These are phyloP conservation scores for Echria macrotheca DNA, from an alignment of 495 filamentous ascomycete species.

Conservation along the genomic window DNA sequence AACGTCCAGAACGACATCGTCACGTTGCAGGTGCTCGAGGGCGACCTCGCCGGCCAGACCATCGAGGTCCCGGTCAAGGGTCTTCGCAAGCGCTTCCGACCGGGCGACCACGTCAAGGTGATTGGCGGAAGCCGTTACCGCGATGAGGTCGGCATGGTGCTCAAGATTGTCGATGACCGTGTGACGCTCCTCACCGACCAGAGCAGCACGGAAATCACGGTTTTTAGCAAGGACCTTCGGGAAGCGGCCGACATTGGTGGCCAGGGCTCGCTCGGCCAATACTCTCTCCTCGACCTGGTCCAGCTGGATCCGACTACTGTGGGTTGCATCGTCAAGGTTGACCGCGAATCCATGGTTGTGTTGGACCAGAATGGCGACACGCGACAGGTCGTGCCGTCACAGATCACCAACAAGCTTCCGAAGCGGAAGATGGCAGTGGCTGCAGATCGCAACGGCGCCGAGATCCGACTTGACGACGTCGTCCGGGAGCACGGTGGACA, in stretches of 20 bases:
- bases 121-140: conserved; percentile 90
- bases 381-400: conserved; percentile 78
- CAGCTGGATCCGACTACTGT: conserved; percentile 91
- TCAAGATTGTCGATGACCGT: conserved; percentile 81
- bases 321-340: conserved; percentile 88
- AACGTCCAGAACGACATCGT: conserved; percentile 92
- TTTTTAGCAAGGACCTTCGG: conserved; percentile 95
- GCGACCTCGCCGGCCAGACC: conserved; percentile 70
- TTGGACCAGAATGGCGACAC: conserved; percentile 84
- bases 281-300: conserved; percentile 86
- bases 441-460: conserved; percentile 87
- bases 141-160: conserved; percentile 95
- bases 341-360: conserved; percentile 83
- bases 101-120: conserved; percentile 97
- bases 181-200: conserved; percentile 91
- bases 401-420: conserved; percentile 80
- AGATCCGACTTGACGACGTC: conserved; percentile 85
- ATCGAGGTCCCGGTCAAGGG: conserved; percentile 92
- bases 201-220: conserved; percentile 86
- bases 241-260: conserved; percentile 87
- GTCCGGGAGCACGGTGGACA: conserved; percentile 88
- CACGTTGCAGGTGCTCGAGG: conserved; percentile 78
- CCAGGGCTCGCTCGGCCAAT: conserved; percentile 72
- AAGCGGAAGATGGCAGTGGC: conserved; percentile 77
- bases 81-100: conserved; percentile 85